A percentile compares a stretch with the other conserved stretches of the same genome.
phyloP scores from a whole-genome alignment of 2,329 filamentous ascomycete species.

The Trichoderma atrobrunneum region DNA sequence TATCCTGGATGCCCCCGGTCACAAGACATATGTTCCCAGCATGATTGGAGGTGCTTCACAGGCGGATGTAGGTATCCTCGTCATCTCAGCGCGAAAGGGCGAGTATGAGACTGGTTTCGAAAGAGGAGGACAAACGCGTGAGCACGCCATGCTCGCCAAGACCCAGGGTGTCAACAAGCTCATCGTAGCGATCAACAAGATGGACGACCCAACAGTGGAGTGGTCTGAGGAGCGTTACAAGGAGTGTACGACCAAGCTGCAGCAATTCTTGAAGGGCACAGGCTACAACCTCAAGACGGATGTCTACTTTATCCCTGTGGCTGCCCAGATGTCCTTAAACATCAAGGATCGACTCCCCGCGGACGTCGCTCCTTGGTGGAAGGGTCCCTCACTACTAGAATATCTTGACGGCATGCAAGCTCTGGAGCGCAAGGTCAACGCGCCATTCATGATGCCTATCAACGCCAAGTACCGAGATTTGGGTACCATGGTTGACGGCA shows the following conservation, averaged over 20 bases:
- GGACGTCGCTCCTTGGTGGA: conserved; percentile 75
- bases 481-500: conserved; percentile 96
- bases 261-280: conserved; percentile 83
- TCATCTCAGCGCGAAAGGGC: conserved; percentile 94
- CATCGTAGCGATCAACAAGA: conserved; percentile 95
- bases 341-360: conserved; percentile 86
- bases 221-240: conserved; percentile 93
- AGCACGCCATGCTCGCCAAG: conserved; percentile 97
- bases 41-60: conserved; percentile 97
- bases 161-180: conserved; percentile 98
- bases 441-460: conserved; percentile 99
- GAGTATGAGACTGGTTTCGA: conserved; percentile 99
- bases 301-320: conserved; percentile 93
- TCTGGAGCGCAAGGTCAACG: conserved; percentile 92
- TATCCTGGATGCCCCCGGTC: conserved; percentile 92
- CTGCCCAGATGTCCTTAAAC: conserved; percentile 78
- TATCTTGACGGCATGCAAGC: conserved; percentile 93
- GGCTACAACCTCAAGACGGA: conserved; percentile 95
- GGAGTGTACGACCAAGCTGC: conserved; percentile 87
- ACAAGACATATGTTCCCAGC: conserved; percentile 96
- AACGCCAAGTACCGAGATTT: conserved; percentile 96
- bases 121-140: conserved; percentile 89
- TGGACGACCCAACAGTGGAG: conserved; percentile 95
- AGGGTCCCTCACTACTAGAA: conserved; percentile 87
- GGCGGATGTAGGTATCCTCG: conserved; percentile 89